Evolutionary conservation across 345 rosid genomes (phyloP).

Genomic region (Hypericum perforatum): DNA sequence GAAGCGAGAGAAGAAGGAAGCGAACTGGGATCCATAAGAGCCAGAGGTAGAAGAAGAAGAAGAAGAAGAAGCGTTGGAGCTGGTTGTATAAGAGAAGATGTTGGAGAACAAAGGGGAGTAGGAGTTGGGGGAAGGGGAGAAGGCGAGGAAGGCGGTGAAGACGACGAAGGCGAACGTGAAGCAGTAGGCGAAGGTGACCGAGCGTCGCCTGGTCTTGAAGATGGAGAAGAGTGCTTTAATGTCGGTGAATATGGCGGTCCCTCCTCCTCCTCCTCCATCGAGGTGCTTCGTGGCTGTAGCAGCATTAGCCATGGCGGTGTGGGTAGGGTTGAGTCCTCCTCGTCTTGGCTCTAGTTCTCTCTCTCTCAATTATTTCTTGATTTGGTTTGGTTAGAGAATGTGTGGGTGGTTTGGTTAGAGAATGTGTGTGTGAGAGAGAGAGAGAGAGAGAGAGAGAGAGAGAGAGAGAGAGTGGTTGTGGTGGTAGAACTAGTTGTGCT

Average conservation of each 20-base stretch:
- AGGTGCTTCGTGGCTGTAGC: neutral
- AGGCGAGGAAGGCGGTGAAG: conserved; percentile 58
- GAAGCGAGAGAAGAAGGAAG: conserved; percentile 39
- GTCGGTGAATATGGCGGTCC: conserved; percentile 20
- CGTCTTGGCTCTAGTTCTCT: no score
- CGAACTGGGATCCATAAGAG: conserved; percentile 45
- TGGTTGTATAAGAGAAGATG: conserved; percentile 24
- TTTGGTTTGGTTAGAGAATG: no score
- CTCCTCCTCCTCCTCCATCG: conserved; percentile 31
- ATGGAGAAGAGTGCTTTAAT: conserved; percentile 36
- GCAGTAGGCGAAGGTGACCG: conserved; percentile 47
- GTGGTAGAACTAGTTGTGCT: no score
- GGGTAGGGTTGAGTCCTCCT: no score
- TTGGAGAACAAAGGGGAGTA: conserved; percentile 45
- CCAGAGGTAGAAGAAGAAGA: conserved; percentile 3
- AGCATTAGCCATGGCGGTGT: no score
- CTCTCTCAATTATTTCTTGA: no score
- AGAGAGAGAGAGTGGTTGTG: no score
- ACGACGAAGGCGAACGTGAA: conserved; percentile 54
- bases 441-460: no score
- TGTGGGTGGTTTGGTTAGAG: no score
- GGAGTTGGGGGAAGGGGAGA: conserved; percentile 48
- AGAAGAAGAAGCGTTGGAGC: conserved; percentile 5
- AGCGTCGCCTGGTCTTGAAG: conserved; percentile 36
- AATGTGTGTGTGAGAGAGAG: no score